Evolutionary conservation across 371 early-diverging fungal species (phyloP), one percentile per base, ranked within the genome.

Genomic region (Haplosporangium sp.): DNA sequence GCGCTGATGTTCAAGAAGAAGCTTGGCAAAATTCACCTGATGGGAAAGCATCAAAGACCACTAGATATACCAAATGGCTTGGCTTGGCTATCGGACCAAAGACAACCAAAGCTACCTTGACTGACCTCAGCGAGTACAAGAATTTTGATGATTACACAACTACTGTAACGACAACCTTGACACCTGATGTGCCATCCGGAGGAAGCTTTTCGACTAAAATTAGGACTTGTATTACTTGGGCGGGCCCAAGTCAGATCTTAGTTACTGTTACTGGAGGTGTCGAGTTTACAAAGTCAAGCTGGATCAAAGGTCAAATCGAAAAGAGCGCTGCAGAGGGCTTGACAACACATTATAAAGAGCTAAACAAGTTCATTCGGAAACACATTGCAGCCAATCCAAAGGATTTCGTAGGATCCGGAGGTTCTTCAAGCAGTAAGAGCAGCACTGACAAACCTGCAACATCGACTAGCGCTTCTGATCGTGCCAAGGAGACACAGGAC

Each of bases 161-260:
- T 4, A 86, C 88, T 17, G 83, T 93, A 35, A 88, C 90, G 4
- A 86, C 89, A 13, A 92, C 92, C 0, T 84, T 84, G 52, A 96
- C 98, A 15, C 96, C 96, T 4, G 92, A 94, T 71, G 90, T 97
- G 0, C 97, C 97, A 8, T 94, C 94, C 34, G 96, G 95, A 19
- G 88, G 90, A 34, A 84, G 91, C 35, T 97, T 97, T 78, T 78
- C 82, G 38, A 87, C 93, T 20, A 91, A 92, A 61, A 92, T 92
- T 39, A 85, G 94, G 4, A 92, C 90, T 39, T 97, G 97, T 78
- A 83, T 97, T 27, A 92, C 95, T 40, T 95, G 94, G 94, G 90
- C 92, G 5, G 88, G 88, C 0, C 84, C 87, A 35, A 86, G 85
- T n/a, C 77, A 86, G 79, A 85, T 91, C 55, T 88, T 88, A 42